A percentile compares a stretch with the other conserved stretches of the same genome.
phyloP scores from a whole-genome alignment of 2,329 filamentous ascomycete genomes.

The Aspergillus amoenus region DNA sequence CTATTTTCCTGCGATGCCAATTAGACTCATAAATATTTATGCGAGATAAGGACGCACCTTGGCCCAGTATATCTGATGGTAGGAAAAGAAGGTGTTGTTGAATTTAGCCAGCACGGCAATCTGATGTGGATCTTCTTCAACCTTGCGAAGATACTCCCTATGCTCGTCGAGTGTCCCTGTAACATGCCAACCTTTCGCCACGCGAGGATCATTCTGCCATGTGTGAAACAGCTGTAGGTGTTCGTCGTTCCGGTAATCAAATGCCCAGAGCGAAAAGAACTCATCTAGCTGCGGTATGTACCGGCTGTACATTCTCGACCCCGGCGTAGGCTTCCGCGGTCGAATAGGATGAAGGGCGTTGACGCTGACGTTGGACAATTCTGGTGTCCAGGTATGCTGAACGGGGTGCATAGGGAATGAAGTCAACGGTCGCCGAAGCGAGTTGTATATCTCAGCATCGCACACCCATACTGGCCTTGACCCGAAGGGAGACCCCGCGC shows the following conservation, averaged over 20 bases:
- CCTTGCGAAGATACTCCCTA: conserved; percentile 65
- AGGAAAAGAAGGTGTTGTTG: conserved; percentile 69
- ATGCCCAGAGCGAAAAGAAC: conserved; percentile 71
- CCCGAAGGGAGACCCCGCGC: conserved; percentile 66
- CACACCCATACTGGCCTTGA: conserved; percentile 62
- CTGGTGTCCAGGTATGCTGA: conserved; percentile 47
- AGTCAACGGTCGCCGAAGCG: conserved; percentile 23
- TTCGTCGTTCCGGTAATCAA: conserved; percentile 63
- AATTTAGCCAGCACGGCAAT: conserved; percentile 69
- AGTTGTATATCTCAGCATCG: conserved; percentile 35
- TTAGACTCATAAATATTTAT: neutral
- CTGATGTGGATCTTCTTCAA: conserved; percentile 70
- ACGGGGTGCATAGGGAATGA: conserved; percentile 30
- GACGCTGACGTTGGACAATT: conserved; percentile 47
- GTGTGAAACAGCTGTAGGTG: conserved; percentile 71
- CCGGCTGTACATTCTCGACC: conserved; percentile 71
- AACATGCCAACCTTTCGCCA: conserved; percentile 76
- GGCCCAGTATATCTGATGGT: conserved; percentile 79
- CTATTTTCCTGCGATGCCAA: conserved; percentile 51
- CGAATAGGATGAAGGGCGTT: conserved; percentile 69
- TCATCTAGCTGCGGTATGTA: conserved; percentile 74
- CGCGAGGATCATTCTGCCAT: conserved; percentile 81
- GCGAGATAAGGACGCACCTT: conserved; percentile 49
- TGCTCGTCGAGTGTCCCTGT: conserved; percentile 74
- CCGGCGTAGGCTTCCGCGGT: conserved; percentile 67